Conservation (phyloP, 129 eudicot species). For the Gnaphalium uliginosum region DNA sequence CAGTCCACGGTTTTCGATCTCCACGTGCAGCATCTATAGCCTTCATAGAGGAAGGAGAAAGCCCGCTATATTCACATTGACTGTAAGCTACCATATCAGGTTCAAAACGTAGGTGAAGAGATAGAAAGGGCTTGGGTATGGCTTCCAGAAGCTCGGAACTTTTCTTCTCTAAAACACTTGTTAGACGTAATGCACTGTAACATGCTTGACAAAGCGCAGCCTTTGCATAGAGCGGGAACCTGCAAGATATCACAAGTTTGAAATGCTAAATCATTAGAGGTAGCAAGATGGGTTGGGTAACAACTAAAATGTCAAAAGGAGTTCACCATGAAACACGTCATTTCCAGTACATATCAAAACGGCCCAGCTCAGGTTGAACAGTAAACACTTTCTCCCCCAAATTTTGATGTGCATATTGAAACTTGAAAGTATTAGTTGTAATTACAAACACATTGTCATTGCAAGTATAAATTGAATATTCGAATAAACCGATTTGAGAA, state of each 20-base stretch:
- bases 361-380: neutral
- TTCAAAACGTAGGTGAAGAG: constrained; percentile 98
- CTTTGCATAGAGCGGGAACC: constrained; percentile 89
- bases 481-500: neutral
- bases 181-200: constrained; percentile 79
- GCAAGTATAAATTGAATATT: neutral
- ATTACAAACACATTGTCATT: too few relatives aligned
- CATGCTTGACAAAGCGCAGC: constrained; percentile 97
- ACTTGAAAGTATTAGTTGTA: too few relatives aligned
- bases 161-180: constrained; percentile 65
- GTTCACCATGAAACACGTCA: neutral
- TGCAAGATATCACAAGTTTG: constrained; percentile 31
- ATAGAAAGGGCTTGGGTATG: constrained; percentile 91
- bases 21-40: constrained; percentile 79
- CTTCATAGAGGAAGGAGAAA: constrained; percentile 62
- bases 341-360: neutral
- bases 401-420: neutral
- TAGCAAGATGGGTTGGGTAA: neutral
- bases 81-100: constrained; percentile 99
- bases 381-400: neutral
- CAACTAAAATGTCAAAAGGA: neutral
- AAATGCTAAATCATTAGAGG: neutral
- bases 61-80: constrained; percentile 75
- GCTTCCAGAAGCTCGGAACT: constrained; percentile 72
- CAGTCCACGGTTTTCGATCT: constrained; percentile 88